Evolutionary conservation across 495 filamentous ascomycete species (phyloP).

Genomic region (Mycothermus thermophilus): DNA sequence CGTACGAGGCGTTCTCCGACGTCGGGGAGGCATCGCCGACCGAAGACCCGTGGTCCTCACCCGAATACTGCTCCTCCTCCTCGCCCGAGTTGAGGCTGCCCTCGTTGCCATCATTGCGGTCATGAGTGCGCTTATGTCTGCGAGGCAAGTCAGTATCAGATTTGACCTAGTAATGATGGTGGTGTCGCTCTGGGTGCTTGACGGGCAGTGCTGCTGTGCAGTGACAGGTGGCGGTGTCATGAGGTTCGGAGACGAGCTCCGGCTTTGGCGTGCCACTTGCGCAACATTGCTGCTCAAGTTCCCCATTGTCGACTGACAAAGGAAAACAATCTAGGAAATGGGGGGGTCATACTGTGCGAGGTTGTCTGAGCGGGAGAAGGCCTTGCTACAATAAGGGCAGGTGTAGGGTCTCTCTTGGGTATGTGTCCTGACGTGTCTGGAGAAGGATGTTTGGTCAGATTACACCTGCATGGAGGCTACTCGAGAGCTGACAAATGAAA

Average conservation of each 20-base stretch:
- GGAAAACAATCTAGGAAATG: slow-evolving; percentile 20
- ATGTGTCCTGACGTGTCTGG: slow-evolving; percentile 95
- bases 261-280: slow-evolving; percentile 21
- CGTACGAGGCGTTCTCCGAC: slow-evolving; percentile 38
- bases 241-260: slow-evolving; percentile 13
- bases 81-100: slow-evolving; percentile 58
- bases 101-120: slow-evolving; percentile 59
- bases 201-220: slow-evolving; percentile 20
- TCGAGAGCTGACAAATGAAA: slow-evolving; percentile 32
- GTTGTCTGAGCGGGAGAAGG: slow-evolving; percentile 95
- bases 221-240: slow-evolving; percentile 10
- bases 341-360: slow-evolving; percentile 74
- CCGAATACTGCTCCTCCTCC: slow-evolving; percentile 56
- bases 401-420: slow-evolving; percentile 97
- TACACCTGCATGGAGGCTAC: slow-evolving; percentile 22
- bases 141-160: slow-evolving; percentile 22
- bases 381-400: slow-evolving; percentile 94
- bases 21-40: slow-evolving; percentile 62
- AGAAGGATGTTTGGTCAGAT: slow-evolving; percentile 48
- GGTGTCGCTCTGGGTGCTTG: slow-evolving; percentile 16
- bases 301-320: slow-evolving; percentile 17
- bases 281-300: slow-evolving; percentile 15
- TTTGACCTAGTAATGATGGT: slow-evolving; percentile 5
- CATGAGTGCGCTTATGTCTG: slow-evolving; percentile 92
- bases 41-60: slow-evolving; percentile 58